Base-by-base conservation (phyloP, 192 early-diverging fungal species). In the Linnemannia schmuckeri region DNA sequence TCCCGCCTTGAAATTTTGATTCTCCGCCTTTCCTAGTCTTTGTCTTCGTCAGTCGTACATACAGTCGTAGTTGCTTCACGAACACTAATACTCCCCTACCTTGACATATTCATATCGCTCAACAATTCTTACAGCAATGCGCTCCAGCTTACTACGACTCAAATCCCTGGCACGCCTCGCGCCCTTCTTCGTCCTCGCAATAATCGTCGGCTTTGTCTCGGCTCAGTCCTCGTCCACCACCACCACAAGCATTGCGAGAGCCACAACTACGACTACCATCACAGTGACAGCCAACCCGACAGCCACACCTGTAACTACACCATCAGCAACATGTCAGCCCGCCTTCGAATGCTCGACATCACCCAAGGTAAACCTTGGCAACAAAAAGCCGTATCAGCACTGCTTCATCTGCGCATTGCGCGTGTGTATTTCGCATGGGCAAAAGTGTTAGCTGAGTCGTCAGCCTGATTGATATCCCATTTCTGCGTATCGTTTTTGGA, bases 321-420 rank as follows among this genome's bases (percentile, higher is more conserved):
- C 63, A 0, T 70, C 74, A 33, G 57, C 74, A 27, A 44, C 63
- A 8, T 86, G 84, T 35, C 41, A 63, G 24, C 71, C 84, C n/a
- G 38, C 72, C 30, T 86, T 77, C 70, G 79, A 86, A 44, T 86
- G 84, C 33, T 77, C 84, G 5, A 30, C 75, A 74, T 73, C 69
- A 7, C 84, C 79, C 10, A 81, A 86, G 75, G 84, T 86, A 86
- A 77, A 17, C 8, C 44, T 46, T 46, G 44, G 13, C 44, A 24
- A 78, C 20, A 57, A 44, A 37, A 46, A 70, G 6, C 61, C 20
- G 55, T 7, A 15, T 8, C 54, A 33, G 38, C 41, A 22, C 17
- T n/a, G 42, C 37, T 30, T 80, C 61, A 20, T 37, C 35, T 12
- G 61, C 30, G 30, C 61, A 66, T 66, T 66, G 8, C 55, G n/a